These are phyloP conservation scores for Cordyceps tenuipes DNA, from an alignment of 2,329 filamentous ascomycete species.

Conservation along the genomic window DNA sequence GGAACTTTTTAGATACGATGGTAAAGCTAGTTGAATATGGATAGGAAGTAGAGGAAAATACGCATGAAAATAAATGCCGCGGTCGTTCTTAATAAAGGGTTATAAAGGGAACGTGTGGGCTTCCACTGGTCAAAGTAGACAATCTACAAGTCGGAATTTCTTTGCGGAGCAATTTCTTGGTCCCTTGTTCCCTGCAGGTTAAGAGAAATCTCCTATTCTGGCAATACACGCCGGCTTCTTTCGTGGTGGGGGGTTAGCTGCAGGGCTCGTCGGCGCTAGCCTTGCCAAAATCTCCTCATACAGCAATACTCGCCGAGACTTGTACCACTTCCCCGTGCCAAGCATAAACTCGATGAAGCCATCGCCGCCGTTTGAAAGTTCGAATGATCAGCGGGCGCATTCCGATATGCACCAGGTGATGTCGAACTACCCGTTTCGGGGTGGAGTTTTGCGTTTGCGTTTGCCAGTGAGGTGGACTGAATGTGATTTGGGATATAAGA, in stretches of 20 bases:
- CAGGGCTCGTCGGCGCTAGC: constrained; percentile 3
- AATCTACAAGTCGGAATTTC: no score
- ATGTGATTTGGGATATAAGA: neutral
- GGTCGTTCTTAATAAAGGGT: no score
- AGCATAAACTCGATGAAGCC: neutral
- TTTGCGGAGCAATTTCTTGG: no score
- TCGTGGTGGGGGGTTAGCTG: neutral
- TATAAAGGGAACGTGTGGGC: no score
- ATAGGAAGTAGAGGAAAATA: no score
- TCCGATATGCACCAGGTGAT: neutral
- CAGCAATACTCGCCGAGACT: constrained; percentile 7
- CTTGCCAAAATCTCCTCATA: constrained; percentile 2
- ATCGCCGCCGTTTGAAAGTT: neutral
- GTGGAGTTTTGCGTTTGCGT: neutral
- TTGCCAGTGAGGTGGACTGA: neutral
- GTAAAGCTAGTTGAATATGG: no score
- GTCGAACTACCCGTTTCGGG: neutral
- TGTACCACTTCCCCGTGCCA: neutral
- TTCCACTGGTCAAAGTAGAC: no score
- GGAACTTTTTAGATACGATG: no score
- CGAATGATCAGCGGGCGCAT: neutral
- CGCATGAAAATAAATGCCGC: neutral
- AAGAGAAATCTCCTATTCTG: neutral
- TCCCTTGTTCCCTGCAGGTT: neutral
- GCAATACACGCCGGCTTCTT: neutral